These are phyloP conservation scores for Lonicera japonica DNA, from an alignment of 129 eudicot genomes.

Conservation along the genomic window DNA sequence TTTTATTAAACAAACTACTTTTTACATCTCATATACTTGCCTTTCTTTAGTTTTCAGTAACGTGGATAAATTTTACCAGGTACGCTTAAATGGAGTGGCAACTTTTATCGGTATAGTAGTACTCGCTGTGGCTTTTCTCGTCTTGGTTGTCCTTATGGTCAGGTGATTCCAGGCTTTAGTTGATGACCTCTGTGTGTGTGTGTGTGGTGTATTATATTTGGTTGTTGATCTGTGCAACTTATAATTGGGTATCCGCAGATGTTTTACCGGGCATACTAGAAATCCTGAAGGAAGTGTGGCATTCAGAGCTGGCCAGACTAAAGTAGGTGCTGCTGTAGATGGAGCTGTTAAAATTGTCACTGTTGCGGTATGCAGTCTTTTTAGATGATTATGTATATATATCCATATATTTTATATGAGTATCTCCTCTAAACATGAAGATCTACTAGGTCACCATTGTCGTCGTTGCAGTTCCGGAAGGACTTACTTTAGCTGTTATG, in stretches of 20 bases:
- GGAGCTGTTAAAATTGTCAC: slow-evolving; percentile 85
- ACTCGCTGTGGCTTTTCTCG: slow-evolving; percentile 67
- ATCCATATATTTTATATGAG: background rate
- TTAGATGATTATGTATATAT: background rate
- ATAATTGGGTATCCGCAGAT: slow-evolving; percentile 31
- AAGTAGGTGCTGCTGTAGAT: slow-evolving; percentile 57
- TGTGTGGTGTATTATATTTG: background rate
- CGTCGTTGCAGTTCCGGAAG: slow-evolving; percentile 99
- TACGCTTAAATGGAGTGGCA: slow-evolving; percentile 90
- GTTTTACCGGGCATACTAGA: slow-evolving; percentile 66
- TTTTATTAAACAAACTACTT: background rate
- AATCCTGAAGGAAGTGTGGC: slow-evolving; percentile 28
- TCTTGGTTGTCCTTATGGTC: slow-evolving; percentile 58
- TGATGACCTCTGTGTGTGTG: background rate
- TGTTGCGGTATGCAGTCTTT: slow-evolving; percentile 62
- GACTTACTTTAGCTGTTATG: slow-evolving; percentile 96
- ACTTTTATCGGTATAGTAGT: slow-evolving; percentile 91
- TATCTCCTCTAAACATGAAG: slow-evolving; percentile 17
- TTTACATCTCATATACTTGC: background rate
- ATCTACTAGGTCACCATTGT: slow-evolving; percentile 79
- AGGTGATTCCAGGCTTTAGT: slow-evolving; percentile 35
- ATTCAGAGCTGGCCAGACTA: slow-evolving; percentile 62
- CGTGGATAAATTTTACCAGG: slow-evolving; percentile 35
- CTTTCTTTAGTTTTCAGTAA: background rate
- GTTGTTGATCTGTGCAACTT: background rate